Conservation (phyloP, 176 grass and related monocot species). For the Aegilops longissima region DNA sequence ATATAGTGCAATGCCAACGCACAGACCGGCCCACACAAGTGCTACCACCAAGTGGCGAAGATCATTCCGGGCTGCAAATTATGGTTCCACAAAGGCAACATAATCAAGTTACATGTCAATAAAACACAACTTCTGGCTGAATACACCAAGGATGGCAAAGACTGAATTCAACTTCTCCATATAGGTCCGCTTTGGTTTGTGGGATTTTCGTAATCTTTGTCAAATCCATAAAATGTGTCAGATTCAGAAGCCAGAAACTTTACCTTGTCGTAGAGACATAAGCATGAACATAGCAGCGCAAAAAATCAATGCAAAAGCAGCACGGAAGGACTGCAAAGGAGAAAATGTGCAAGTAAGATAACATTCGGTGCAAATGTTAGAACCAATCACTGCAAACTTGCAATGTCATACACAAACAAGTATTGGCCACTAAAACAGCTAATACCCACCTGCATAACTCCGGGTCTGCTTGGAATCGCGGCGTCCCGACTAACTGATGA, state of each 20-base stretch:
- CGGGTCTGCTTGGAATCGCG: slow-evolving; percentile 47
- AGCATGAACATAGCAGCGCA: slow-evolving; percentile 63
- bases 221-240: not conserved
- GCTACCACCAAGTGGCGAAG: slow-evolving; percentile 54
- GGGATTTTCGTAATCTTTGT: not conserved
- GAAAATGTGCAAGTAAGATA: slow-evolving; percentile 13
- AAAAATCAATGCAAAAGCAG: slow-evolving; percentile 71
- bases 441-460: slow-evolving; percentile 57
- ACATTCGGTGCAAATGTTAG: not conserved
- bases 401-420: not conserved
- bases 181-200: not conserved
- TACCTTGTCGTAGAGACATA: slow-evolving; percentile 81
- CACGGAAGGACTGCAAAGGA: slow-evolving; percentile 73
- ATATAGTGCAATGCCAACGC: slow-evolving; percentile 46
- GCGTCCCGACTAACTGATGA: slow-evolving; percentile 62
- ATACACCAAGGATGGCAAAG: no score
- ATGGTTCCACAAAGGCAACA: not conserved
- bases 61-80: slow-evolving; percentile 57
- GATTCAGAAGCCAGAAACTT: slow-evolving; percentile 1
- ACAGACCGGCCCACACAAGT: slow-evolving; percentile 66
- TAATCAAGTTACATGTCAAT: not conserved
- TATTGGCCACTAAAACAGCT: not conserved
- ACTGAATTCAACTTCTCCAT: not conserved
- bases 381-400: not conserved
- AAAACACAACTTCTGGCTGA: not conserved